Percentiles rank a stretch among this genome's conserved stretches.
Evolutionary conservation across 306 rosid genomes (phyloP).

Genomic region (peach (Prunus persica)): DNA sequence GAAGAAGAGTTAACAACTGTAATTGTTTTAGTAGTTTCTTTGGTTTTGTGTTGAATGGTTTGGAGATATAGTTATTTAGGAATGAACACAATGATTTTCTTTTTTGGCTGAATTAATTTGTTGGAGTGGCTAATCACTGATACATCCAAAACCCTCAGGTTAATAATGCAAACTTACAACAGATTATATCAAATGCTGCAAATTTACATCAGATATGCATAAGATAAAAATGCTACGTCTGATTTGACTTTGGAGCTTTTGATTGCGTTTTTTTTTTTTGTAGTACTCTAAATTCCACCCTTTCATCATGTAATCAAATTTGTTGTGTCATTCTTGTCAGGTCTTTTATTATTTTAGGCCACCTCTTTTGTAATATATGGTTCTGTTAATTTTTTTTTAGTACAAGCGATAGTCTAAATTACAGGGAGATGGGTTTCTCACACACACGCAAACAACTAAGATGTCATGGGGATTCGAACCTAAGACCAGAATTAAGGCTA

Average conservation of each 20-base stretch:
- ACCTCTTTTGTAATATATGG: neutral
- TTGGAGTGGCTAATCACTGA: neutral
- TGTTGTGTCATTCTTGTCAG: conserved; percentile 22
- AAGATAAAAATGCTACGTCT: conserved; percentile 32
- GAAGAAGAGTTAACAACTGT: neutral
- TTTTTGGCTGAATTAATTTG: neutral
- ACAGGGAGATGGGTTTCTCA: no score
- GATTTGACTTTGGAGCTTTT: conserved; percentile 26
- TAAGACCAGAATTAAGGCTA: no score
- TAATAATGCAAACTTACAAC: neutral
- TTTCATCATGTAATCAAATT: conserved; percentile 13
- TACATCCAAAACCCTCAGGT: neutral
- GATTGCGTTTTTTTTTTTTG: conserved; percentile 15
- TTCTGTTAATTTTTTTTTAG: neutral
- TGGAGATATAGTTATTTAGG: neutral
- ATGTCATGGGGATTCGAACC: no score
- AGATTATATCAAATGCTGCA: neutral
- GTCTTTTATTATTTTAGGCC: neutral
- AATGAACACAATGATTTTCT: neutral
- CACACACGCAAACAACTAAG: no score
- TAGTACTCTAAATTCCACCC: conserved; percentile 5
- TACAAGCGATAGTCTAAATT: no score
- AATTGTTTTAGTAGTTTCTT: neutral
- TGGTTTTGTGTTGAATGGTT: neutral
- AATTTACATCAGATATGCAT: neutral